These are phyloP conservation scores for Pelargonium myrrhifolium DNA, from an alignment of 441 rosid genomes.

Conservation along the genomic window DNA sequence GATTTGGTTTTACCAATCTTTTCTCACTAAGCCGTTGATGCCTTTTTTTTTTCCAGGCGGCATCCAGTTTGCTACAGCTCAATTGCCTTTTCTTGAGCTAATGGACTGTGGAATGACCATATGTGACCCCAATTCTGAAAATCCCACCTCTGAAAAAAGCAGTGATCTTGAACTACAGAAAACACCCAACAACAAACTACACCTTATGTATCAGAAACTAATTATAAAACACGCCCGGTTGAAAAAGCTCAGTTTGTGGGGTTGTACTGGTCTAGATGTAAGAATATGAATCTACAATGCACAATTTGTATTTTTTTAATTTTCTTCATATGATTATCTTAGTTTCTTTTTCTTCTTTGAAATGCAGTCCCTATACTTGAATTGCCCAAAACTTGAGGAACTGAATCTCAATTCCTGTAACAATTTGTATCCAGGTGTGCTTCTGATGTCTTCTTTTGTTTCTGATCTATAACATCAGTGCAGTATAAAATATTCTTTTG, in stretches of 20 bases:
- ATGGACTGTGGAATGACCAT: conserved; percentile 96
- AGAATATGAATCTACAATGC: conserved; percentile 25
- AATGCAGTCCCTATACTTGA: conserved; percentile 77
- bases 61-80: conserved; percentile 91
- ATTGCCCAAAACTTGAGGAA: conserved; percentile 80
- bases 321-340: conserved; percentile 6
- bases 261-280: conserved; percentile 91
- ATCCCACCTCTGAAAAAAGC: conserved; percentile 30
- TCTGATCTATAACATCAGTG: conserved; percentile 12
- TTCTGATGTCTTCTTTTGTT: conserved; percentile 1
- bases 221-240: conserved; percentile 69
- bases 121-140: conserved; percentile 47
- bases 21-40: neutral
- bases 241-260: conserved; percentile 93
- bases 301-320: neutral
- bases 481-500: neutral
- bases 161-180: conserved; percentile 35
- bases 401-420: conserved; percentile 73
- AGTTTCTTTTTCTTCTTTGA: conserved; percentile 15
- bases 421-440: conserved; percentile 67
- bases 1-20: neutral
- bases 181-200: conserved; percentile 39
- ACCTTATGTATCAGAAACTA: conserved; percentile 69
- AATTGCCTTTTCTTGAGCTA: conserved; percentile 82
- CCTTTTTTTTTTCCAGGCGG: conserved; percentile 52